Conservation (phyloP, 1,284 basidiomycete genomes). For the Heterobasidion occidentale region DNA sequence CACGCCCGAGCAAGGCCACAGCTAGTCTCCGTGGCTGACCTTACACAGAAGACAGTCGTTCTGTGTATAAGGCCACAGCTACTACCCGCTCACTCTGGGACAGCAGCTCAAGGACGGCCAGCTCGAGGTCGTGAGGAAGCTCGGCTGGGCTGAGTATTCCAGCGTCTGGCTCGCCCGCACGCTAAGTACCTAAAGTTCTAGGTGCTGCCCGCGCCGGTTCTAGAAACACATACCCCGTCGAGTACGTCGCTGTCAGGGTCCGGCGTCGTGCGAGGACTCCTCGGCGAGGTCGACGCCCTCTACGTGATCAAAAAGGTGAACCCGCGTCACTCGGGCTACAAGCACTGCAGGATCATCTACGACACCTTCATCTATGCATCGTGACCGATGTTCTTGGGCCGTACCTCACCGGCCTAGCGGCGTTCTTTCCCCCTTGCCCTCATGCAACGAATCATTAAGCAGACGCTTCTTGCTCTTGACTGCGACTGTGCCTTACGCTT, state of each 20-base stretch:
- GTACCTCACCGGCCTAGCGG: too few relatives aligned
- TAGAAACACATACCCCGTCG: not conserved
- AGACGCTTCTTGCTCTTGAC: too few relatives aligned
- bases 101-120: not conserved
- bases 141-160: not conserved
- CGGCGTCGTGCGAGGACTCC: not conserved
- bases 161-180: not conserved
- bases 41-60: too few relatives aligned
- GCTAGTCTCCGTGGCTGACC: too few relatives aligned
- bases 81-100: not conserved
- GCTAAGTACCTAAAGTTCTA: not conserved
- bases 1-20: not conserved
- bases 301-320: not conserved
- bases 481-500: too few relatives aligned
- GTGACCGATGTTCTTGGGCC: not conserved
- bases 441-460: too few relatives aligned
- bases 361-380: not conserved
- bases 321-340: conserved; percentile 1
- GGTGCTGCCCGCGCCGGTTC: not conserved
- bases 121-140: not conserved
- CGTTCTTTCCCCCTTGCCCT: too few relatives aligned
- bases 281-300: not conserved
- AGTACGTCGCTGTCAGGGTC: not conserved
- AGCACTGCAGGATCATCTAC: not conserved
- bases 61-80: not conserved